Evolutionary conservation across 2,329 filamentous ascomycete genomes (phyloP), one percentile per base, ranked within the genome.

Genomic region (Sclerotinia sclerotiorum): DNA sequence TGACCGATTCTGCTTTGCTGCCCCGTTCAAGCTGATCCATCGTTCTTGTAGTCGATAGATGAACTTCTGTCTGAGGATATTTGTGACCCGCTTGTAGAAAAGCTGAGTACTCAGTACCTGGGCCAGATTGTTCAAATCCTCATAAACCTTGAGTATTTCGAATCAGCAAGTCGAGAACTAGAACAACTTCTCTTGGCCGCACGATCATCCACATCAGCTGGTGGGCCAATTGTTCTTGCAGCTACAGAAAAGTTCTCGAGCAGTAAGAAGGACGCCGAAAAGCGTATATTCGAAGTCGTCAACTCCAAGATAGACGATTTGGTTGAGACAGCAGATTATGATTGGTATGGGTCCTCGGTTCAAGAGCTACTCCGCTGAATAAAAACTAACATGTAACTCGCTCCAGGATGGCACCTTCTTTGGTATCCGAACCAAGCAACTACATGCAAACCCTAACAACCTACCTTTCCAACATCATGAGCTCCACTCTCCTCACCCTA

Each of bases 281-380:
- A 97, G 80, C 90, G 96, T 46, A 98, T 99, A 69, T 99, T 99
- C 77, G 96, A 99, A 80, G 86, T 99, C 0, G 95, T 99, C 71
- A 98, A 99, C 81, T 96, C 92, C 68, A 99, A 99, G 82, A 98
- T 99, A 74, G 94, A 98, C 76, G 95, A 99, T 77, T 85, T 99
- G 15, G 91, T 99, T 67, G 94, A 97, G 75, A 98, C 94, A 0
- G 94, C 95, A 44, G 95, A 99, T 80, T 99, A 99, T 77, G 93
- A 98, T 78, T 99, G 95, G 90, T 88, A 80, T 67, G 80, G 72
- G 42, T 10, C n/a, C n/a, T 46, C 19, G 32, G 13, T 21, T 21
- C 3, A 56, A 56, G 32, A 66, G 8, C 17, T 10, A 55, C 21
- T 54, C 57, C 3, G 21, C 51, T 10, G 24, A 10, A 46, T 8